A percentile compares a stretch with the other conserved stretches of the same genome.
Evolutionary conservation across 306 rosid genomes (phyloP).

Genomic region (Benincasa hispida): DNA sequence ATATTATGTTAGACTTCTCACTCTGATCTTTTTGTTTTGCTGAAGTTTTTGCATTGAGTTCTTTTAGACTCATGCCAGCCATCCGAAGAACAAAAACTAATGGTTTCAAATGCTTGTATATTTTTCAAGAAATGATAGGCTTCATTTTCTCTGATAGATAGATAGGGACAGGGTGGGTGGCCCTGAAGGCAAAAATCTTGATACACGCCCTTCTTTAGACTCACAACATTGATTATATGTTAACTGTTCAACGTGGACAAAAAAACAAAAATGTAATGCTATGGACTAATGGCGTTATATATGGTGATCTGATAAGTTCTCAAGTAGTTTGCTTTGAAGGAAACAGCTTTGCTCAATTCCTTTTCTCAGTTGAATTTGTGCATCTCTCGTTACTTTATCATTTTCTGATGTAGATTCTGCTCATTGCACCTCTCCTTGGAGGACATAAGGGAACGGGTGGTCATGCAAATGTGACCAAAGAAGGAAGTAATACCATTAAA

Average conservation of each 20-base stretch:
- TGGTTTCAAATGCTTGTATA: neutral
- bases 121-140: neutral
- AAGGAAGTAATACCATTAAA: constrained; percentile 24
- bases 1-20: neutral
- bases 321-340: neutral
- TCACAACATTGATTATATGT: neutral
- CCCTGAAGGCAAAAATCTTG: neutral
- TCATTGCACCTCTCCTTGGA: constrained; percentile 55
- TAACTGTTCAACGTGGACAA: neutral
- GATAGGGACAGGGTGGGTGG: neutral
- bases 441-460: constrained; percentile 18
- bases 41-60: neutral
- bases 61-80: neutral
- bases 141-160: neutral
- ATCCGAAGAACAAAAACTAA: neutral
- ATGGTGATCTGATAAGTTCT: neutral
- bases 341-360: neutral
- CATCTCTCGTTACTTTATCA: neutral
- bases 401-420: constrained; percentile 41
- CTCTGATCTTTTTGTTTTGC: neutral
- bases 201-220: neutral
- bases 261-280: neutral
- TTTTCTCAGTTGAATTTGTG: neutral
- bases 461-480: constrained; percentile 17
- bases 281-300: neutral